Percentiles rank a stretch among this genome's conserved stretches.
phyloP scores from a whole-genome alignment of 2,329 filamentous ascomycete species.

The Cytospora paraplurivora region DNA sequence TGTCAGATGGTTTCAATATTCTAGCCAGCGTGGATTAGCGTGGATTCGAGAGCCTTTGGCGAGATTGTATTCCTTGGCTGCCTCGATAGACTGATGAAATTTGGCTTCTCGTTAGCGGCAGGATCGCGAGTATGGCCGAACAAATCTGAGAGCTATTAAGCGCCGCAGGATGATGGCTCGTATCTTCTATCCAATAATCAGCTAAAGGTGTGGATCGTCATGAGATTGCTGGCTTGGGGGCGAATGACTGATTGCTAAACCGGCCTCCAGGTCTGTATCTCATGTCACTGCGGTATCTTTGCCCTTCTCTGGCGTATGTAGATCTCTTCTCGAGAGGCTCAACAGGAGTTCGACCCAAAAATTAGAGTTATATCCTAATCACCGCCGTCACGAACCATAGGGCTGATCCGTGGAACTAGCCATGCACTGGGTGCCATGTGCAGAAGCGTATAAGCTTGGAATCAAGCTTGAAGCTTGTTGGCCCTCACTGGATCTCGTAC shows the following conservation, averaged over 20 bases:
- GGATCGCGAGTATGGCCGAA: neutral
- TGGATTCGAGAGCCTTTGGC: neutral
- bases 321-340: too few relatives aligned
- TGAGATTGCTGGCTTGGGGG: neutral
- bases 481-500: neutral
- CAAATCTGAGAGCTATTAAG: neutral
- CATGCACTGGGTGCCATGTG: too few relatives aligned
- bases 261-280: neutral
- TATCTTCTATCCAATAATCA: neutral
- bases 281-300: too few relatives aligned
- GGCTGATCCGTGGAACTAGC: too few relatives aligned
- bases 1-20: too few relatives aligned
- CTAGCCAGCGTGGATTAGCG: too few relatives aligned
- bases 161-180: constrained; percentile 13
- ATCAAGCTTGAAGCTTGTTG: too few relatives aligned
- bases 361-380: too few relatives aligned
- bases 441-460: too few relatives aligned
- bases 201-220: neutral
- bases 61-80: neutral
- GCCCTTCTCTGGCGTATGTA: too few relatives aligned
- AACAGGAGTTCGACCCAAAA: too few relatives aligned
- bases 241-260: neutral
- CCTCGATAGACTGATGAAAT: neutral
- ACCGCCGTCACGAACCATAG: too few relatives aligned
- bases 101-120: neutral